phyloP scores from a whole-genome alignment of 139 green algal genomes.

The Tetratostichococcus sp. region DNA sequence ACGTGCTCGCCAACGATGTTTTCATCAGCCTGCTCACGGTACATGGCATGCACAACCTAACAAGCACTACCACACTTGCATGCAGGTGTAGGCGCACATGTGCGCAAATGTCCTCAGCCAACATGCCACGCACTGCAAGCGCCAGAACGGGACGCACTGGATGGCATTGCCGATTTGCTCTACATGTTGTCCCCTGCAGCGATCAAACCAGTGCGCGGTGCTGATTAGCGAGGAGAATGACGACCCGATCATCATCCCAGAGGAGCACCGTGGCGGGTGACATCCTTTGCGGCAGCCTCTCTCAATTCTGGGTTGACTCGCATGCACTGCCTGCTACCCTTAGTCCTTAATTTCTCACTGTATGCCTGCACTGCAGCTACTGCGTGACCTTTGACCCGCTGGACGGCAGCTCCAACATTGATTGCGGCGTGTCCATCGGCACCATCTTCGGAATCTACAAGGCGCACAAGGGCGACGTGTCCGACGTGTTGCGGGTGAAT shows the following conservation, averaged over 20 bases:
- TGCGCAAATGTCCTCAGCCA: no score
- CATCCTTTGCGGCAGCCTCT: no score
- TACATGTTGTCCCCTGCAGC: conserved; percentile 18
- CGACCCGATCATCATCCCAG: conserved; percentile 41
- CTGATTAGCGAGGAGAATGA: conserved; percentile 59
- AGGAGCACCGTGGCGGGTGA: conserved; percentile 27
- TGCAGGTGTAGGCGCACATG: no score
- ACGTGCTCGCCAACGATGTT: conserved; percentile 66
- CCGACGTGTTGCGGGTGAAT: conserved; percentile 34
- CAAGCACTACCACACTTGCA: no score
- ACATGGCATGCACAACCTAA: not conserved
- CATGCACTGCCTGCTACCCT: no score
- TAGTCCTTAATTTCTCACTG: no score
- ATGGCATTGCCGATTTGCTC: no score
- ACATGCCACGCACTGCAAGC: no score
- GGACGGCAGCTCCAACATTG: conserved; percentile 67
- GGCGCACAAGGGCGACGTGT: conserved; percentile 11
- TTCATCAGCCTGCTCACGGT: conserved; percentile 44
- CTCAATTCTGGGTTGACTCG: no score
- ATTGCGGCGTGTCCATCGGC: conserved; percentile 51
- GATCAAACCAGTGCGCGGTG: conserved; percentile 41
- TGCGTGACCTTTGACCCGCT: conserved; percentile 64
- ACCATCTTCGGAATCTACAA: conserved; percentile 68
- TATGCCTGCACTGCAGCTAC: no score
- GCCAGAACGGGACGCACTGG: no score